phyloP scores from a whole-genome alignment of 2,329 filamentous ascomycete genomes.

The Sporothrix schenckii region DNA sequence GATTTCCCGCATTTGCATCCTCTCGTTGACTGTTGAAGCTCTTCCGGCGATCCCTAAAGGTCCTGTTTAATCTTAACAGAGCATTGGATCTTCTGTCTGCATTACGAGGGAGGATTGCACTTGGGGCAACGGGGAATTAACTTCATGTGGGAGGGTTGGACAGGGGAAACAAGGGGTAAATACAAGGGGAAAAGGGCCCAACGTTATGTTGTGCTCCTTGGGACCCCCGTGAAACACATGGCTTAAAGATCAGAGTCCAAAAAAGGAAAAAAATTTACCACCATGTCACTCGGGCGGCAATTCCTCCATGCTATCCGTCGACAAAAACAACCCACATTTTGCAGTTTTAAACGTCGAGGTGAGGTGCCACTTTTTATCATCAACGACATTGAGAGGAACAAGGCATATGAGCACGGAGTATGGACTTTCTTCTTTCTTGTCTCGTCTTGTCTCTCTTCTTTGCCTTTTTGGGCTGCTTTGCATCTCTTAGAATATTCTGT shows the following conservation, averaged over 20 bases:
- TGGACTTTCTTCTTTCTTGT: neutral
- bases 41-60: conserved; percentile 14
- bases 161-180: neutral
- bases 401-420: neutral
- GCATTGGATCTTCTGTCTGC: neutral
- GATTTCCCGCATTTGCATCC: neutral
- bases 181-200: neutral
- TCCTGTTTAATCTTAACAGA: conserved; percentile 21
- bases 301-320: conserved; percentile 11
- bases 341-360: neutral
- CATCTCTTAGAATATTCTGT: conserved; percentile 7
- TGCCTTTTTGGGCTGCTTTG: neutral
- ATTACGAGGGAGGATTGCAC: neutral
- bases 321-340: conserved; percentile 4
- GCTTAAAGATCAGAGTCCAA: conserved; percentile 22
- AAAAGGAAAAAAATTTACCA: neutral
- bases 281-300: conserved; percentile 7
- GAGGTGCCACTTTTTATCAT: neutral
- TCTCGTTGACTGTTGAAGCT: conserved; percentile 10
- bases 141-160: neutral
- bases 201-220: neutral
- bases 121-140: neutral
- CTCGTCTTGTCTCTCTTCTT: conserved; percentile 6
- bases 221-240: conserved; percentile 26
- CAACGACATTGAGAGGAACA: neutral